Evolutionary conservation across 805 yeast species (phyloP).

Genomic region (Starmerella potacharoeniae): DNA sequence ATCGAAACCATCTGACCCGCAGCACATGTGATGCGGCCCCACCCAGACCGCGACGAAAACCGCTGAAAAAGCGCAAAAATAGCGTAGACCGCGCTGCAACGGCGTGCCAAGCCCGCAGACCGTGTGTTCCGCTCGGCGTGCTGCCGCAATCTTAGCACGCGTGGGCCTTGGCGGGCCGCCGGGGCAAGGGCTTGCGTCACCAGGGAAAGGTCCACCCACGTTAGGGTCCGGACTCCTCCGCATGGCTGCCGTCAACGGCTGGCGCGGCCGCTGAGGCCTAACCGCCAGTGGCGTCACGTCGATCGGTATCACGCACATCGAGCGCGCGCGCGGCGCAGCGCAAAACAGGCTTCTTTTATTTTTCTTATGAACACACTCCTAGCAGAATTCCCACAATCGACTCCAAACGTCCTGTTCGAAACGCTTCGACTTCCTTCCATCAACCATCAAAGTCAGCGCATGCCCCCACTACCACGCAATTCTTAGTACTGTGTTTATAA

Average conservation of each 20-base stretch:
- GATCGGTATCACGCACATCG: no score
- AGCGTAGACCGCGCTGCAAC: no score
- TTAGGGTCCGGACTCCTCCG: constrained; percentile 1
- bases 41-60: neutral
- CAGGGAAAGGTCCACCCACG: neutral
- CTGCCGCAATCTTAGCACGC: neutral
- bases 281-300: neutral
- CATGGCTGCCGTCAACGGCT: neutral
- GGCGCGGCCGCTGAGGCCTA: neutral
- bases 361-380: no score
- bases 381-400: no score
- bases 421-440: no score
- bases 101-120: neutral
- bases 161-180: neutral
- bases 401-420: no score
- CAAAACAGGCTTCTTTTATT: no score
- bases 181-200: constrained; percentile 1
- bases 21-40: neutral
- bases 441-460: no score
- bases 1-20: constrained; percentile 1
- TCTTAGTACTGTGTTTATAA: no score
- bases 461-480: no score
- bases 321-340: no score
- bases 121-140: neutral
- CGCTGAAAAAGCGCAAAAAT: no score